phyloP scores from a whole-genome alignment of 306 rosid genomes.

The Prunus armeniaca region DNA sequence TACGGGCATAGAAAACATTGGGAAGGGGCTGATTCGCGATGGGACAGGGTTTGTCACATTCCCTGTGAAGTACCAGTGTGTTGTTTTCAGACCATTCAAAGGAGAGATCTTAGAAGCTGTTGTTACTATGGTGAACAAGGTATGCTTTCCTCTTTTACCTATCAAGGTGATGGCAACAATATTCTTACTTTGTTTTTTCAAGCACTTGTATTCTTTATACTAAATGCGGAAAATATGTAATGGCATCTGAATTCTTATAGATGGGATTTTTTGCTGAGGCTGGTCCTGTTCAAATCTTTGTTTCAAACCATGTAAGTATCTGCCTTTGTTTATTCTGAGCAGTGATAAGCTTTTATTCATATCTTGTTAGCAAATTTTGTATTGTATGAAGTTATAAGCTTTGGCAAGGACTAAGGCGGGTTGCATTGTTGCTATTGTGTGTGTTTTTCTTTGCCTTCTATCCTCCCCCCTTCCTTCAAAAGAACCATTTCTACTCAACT shows the following conservation, averaged over 20 bases:
- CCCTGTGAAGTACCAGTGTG: conserved; percentile 96
- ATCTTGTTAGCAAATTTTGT: not conserved
- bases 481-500: not conserved
- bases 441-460: not conserved
- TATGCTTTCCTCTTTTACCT: conserved; percentile 16
- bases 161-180: not conserved
- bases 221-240: not conserved
- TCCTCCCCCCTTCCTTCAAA: not conserved
- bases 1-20: conserved; percentile 83
- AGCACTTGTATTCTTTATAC: not conserved
- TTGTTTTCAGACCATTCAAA: conserved; percentile 90
- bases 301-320: conserved; percentile 84
- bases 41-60: conserved; percentile 95
- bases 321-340: not conserved
- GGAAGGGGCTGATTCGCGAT: conserved; percentile 65
- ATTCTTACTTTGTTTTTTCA: not conserved
- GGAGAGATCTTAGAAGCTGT: conserved; percentile 98
- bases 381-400: not conserved
- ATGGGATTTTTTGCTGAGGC: conserved; percentile 99
- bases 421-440: not conserved
- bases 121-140: conserved; percentile 98
- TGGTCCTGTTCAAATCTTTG: conserved; percentile 97
- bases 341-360: not conserved
- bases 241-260: conserved; percentile 35
- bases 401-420: not conserved